Percentiles rank a stretch among this genome's conserved stretches.
Conservation (phyloP, 1,284 basidiomycete species). For the Cryptococcus sp. region DNA sequence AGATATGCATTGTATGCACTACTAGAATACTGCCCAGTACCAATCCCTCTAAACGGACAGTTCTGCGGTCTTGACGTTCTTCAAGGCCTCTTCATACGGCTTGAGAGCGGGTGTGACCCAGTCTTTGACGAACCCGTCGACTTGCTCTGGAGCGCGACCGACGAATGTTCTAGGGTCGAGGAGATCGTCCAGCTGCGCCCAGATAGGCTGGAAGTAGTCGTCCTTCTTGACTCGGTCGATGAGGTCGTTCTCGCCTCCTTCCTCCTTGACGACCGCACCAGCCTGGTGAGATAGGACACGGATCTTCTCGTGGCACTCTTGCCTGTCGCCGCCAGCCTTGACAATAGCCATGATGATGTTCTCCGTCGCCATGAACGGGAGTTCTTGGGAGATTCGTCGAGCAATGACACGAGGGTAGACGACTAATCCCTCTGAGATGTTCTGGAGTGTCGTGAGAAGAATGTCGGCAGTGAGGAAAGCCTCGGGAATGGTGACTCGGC, state of each 20-base stretch:
- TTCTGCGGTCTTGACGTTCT: constrained; percentile 62
- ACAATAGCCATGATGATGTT: constrained; percentile 99
- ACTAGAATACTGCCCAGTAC: not conserved
- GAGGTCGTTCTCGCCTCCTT: constrained; percentile 94
- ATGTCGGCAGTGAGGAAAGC: constrained; percentile 98
- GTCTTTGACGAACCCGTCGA: constrained; percentile 81
- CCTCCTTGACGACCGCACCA: constrained; percentile 88
- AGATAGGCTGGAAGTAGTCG: constrained; percentile 64
- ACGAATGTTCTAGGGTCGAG: constrained; percentile 84
- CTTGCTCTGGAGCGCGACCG: constrained; percentile 89
- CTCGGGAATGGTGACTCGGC: constrained; percentile 92
- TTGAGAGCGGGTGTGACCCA: constrained; percentile 87
- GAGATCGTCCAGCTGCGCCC: constrained; percentile 56
- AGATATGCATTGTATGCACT: constrained; percentile 16
- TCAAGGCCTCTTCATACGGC: constrained; percentile 64
- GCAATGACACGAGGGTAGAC: constrained; percentile 96
- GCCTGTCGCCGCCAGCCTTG: constrained; percentile 88
- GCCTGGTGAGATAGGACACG: constrained; percentile 96
- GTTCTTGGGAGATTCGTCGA: constrained; percentile 86
- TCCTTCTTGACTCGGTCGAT: constrained; percentile 80
- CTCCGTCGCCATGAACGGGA: constrained; percentile 99
- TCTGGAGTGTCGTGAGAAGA: constrained; percentile 90
- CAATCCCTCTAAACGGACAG: constrained; percentile 54
- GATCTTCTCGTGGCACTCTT: constrained; percentile 96
- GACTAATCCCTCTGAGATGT: constrained; percentile 94